Evolutionary conservation across 257 asterid species (phyloP), one percentile per base, ranked within the genome.

Genomic region (Solanum bulbocastanum): DNA sequence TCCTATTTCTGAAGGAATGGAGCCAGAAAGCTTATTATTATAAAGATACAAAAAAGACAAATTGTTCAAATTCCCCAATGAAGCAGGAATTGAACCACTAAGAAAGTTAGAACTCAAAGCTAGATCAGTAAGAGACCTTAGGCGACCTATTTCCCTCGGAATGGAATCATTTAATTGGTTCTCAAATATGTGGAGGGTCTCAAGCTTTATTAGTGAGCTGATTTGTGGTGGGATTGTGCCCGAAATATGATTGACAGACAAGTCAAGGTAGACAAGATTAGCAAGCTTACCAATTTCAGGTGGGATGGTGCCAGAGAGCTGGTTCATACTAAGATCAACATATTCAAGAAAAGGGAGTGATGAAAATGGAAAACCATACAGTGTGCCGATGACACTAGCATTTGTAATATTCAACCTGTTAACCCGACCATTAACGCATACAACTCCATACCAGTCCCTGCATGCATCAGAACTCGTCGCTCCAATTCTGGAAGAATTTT

Each of bases 271-370:
- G 74, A 68, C 37, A 68, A 68, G 82, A 27, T 52, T 66, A 23
- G 69, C 18, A 9, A 87, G 79, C 1, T 32, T 44, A 5, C 82
- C 69, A 3, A 87, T 87, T 42, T 79, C 46, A 44, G 68, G 78
- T 18, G 89, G 86, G 32, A 87, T 79, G 3, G 56, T 49, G 32
- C 92, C 92, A 65, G 76, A 86, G 83, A 90, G 79, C 2, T 30
- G 25, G 35, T 91, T 91, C 13, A 10, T 12, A 15, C 40, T 32
- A 30, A 91, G 14, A 86, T 89, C 91, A 18, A 91, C 52, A 52
- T 46, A 66, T 20, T 86, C 79, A 10, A 91, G 89, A 86, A 89
- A 85, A 15, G 83, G 89, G 20, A 90, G 90, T 13, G 74, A 83
- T 0, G 87, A 82, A 85, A 89, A 91, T 0, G 92, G 90, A 36